Evolutionary conservation across 768 basidiomycete genomes (phyloP).

Genomic region (Boletus rubescentipes): DNA sequence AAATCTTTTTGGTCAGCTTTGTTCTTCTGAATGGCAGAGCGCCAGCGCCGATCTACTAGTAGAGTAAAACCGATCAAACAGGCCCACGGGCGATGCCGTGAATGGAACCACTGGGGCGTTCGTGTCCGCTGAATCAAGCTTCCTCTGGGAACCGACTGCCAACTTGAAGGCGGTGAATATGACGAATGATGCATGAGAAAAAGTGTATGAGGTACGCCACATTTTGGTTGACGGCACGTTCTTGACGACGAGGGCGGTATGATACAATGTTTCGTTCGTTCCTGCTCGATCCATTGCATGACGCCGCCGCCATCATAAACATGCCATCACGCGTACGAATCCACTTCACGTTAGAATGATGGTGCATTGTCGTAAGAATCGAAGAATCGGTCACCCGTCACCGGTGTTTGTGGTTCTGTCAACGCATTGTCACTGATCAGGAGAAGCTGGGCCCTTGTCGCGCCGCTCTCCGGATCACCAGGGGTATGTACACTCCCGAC

Average conservation of each 20-base stretch:
- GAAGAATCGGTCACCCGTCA: slow-evolving; percentile 11
- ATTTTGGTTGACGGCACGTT: slow-evolving; percentile 7
- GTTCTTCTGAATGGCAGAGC: slow-evolving; percentile 11
- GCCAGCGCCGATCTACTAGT: slow-evolving; percentile 21
- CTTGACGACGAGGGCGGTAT: slow-evolving; percentile 3
- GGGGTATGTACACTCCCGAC: slow-evolving; percentile 12
- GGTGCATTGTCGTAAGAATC: slow-evolving; percentile 13
- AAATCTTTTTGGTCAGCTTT: neutral
- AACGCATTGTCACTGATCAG: neutral
- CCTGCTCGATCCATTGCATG: slow-evolving; percentile 17
- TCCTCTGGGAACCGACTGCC: slow-evolving; percentile 12
- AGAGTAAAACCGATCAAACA: slow-evolving; percentile 15
- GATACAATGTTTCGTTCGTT: neutral
- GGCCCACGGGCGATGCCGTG: slow-evolving; percentile 20
- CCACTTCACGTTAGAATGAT: neutral
- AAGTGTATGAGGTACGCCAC: slow-evolving; percentile 14
- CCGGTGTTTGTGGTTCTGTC: slow-evolving; percentile 14
- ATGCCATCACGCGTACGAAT: neutral
- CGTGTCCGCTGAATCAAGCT: slow-evolving; percentile 5
- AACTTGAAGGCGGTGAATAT: neutral
- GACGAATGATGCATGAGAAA: neutral
- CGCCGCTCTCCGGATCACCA: slow-evolving; percentile 20
- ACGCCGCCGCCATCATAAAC: slow-evolving; percentile 16
- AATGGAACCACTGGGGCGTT: slow-evolving; percentile 1
- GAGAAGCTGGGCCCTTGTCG: neutral